Base-by-base conservation (phyloP, 2,329 filamentous ascomycete genomes). In the Cladosporium sp. region DNA sequence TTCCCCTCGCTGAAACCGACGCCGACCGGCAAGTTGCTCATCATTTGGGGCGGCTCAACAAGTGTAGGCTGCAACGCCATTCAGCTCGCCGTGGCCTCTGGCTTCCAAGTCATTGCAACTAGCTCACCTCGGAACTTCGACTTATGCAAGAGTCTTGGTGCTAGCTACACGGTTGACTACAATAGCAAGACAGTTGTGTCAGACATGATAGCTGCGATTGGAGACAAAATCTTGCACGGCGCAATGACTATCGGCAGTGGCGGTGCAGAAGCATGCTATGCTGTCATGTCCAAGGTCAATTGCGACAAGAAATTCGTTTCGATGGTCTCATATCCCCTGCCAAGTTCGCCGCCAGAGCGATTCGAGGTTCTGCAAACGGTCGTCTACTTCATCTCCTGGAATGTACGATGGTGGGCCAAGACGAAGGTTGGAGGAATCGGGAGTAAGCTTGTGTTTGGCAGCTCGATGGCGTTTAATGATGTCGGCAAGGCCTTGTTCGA, bases 41-140 rank as follows among this genome's bases (percentile, higher is more conserved):
- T 86, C 34, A 71, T 86, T 59, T 86, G 84, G 84, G 84, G 84
- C 25, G 84, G 82, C 1, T 79, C 79, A 11, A 82, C 82, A 16
- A 84, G 82, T 25, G 84, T 86, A 1, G 85, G 84, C 11, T 77
- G 82, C 61, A 83, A 79, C 66, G 76, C 78, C 0, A 73, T 86
- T 21, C 81, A 86, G 67, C 66, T 85, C 11, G 84, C 79, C 5
- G 80, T 82, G 0, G 80, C 39, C 13, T 58, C 56, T 34, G 56
- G 56, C 30, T 58, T 58, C 14, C 10, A 46, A 5, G 32, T 58
- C 21, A 26, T 58, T n/a, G 26, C 56, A 5, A 58, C 56, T 14
- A n/a, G 32, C 18, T 26, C 32, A 13, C 56, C 56, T 25, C 32
- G 32, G 1, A 43, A 58, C n/a, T 46, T 58, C 34, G 39, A 58